Evolutionary conservation across 164 flowering plant species (phyloP).

Genomic region (Echeveria elegans): DNA sequence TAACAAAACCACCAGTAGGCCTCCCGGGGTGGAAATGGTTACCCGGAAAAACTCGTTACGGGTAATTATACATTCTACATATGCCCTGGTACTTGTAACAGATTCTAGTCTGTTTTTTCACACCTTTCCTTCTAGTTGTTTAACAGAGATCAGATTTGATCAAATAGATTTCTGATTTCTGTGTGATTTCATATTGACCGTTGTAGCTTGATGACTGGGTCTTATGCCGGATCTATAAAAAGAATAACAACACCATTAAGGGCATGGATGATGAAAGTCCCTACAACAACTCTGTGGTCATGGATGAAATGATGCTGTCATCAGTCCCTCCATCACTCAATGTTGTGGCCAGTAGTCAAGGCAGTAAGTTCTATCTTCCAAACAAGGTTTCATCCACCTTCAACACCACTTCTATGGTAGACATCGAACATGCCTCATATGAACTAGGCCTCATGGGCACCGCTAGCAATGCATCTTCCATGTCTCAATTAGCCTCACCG

Average conservation of each 20-base stretch:
- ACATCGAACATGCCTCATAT: neutral
- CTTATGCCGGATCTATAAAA: constrained; percentile 89
- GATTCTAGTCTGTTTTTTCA: no score
- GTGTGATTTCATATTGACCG: neutral
- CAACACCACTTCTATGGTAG: constrained; percentile 7
- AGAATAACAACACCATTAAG: constrained; percentile 43
- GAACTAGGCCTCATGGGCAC: neutral
- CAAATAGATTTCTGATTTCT: neutral
- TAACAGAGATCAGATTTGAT: no score
- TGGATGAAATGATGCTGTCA: constrained; percentile 39
- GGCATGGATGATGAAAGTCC: constrained; percentile 39
- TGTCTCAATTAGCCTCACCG: neutral
- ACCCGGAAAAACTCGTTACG: constrained; percentile 58
- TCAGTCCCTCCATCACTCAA: constrained; percentile 24
- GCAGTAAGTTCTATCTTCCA: constrained; percentile 5
- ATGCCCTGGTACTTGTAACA: neutral
- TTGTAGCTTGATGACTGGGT: constrained; percentile 94
- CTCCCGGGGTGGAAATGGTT: constrained; percentile 33
- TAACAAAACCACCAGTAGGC: constrained; percentile 29
- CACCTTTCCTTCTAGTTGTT: no score
- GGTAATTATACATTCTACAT: constrained; percentile 28
- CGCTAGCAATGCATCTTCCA: neutral
- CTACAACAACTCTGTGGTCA: constrained; percentile 23
- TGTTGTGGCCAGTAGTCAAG: constrained; percentile 12
- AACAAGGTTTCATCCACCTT: constrained; percentile 5